Base-by-base conservation (phyloP, 192 early-diverging fungal genomes). In the Backusella macrospora region DNA sequence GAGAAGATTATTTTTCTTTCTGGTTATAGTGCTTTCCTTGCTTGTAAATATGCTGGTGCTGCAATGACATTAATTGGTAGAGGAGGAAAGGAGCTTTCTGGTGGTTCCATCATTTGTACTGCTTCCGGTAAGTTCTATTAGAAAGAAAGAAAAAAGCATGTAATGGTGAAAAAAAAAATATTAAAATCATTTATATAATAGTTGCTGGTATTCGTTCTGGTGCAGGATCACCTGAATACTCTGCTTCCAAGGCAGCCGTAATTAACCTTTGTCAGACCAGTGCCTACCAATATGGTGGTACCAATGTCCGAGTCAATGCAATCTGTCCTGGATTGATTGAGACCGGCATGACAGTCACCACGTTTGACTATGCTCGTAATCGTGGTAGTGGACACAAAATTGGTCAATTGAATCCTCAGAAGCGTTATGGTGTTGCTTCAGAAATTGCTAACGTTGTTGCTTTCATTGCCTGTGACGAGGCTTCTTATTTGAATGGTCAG, bases 261-360 rank as follows among this genome's bases (percentile, higher is more conserved):
- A 73, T 87, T 37, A 86, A 85, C 37, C 44, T 86, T 26, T 72
- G 71, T 29, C 83, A 86, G 42, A 75, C 78, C 1, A 70, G 73
- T 7, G 69, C 85, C 6, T 85, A 66, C 47, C 80, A 85, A 48
- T 76, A 76, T 43, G 67, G 66, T 3, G 70, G 82, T 15, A 82
- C 77, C 9, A 76, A 82, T 52, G 76, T 86, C 63, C 86, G 85
- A 4, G 71, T 86, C 5, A 86, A 86, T 71, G 86, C 86, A 12
- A 55, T 86, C 48, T 86, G 85, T 42, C 83, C 84, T 39, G 85
- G 85, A 5, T 66, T 86, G 16, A 87, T 86, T 55, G 85, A 86
- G 47, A 86, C 85, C 5, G 78, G 71, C 5, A 86, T 86, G 85
- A 87, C 85, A n/a, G 76, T 72, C 38, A 23, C 29, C 13, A 72